Conservation (phyloP, 1,139 yeast species). For the Kurtzmaniella quercitrusa region DNA sequence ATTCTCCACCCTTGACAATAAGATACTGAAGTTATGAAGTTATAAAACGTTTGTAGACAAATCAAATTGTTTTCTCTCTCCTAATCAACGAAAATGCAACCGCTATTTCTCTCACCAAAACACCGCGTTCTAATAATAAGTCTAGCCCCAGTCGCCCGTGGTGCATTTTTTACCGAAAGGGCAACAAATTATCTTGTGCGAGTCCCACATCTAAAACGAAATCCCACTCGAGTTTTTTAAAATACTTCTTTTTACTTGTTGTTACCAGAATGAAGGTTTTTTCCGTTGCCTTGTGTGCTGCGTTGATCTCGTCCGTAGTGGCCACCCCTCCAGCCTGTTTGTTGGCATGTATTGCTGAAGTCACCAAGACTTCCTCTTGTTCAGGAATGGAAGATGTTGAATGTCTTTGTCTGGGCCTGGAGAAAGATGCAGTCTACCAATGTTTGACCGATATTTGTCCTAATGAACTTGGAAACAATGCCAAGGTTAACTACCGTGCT, state of each 20-base stretch:
- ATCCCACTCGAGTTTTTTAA: neutral
- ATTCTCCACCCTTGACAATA: too few relatives aligned
- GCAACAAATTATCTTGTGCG: neutral
- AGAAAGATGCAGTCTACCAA: conserved; percentile 38
- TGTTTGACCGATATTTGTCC: conserved; percentile 71
- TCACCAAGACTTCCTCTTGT: conserved; percentile 53
- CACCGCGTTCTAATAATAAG: neutral
- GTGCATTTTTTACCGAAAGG: neutral
- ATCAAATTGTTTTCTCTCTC: too few relatives aligned
- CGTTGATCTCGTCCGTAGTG: conserved; percentile 29
- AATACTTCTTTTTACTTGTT: neutral
- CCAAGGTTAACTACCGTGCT: conserved; percentile 51
- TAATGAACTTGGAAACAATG: conserved; percentile 50
- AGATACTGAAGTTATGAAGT: too few relatives aligned
- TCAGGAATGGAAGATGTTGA: conserved; percentile 53
- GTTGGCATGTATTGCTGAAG: conserved; percentile 78
- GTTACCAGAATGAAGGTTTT: neutral
- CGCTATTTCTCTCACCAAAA: too few relatives aligned
- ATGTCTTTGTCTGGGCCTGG: conserved; percentile 60
- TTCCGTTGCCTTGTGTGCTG: conserved; percentile 25
- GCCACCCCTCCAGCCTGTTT: conserved; percentile 89
- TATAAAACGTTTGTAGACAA: too few relatives aligned
- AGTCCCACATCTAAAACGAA: neutral
- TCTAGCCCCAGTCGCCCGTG: neutral
- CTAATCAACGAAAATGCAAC: too few relatives aligned